Conservation (phyloP, 2,329 filamentous ascomycete genomes). For the Didymella keratinophila region DNA sequence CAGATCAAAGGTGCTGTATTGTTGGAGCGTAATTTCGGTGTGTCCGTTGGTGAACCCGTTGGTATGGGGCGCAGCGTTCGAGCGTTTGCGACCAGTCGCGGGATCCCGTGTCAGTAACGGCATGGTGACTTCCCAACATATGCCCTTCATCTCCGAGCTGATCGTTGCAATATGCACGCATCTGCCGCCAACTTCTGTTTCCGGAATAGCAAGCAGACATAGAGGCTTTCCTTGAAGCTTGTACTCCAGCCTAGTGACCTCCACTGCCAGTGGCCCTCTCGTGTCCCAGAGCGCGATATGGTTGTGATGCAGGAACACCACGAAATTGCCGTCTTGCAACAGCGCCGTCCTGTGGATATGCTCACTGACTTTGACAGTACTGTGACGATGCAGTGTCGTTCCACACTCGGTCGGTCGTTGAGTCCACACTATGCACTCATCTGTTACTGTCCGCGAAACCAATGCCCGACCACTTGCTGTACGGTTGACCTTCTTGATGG, state of each 20-base stretch:
- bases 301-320: slow-evolving; percentile 79
- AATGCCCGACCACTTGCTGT: slow-evolving; percentile 82
- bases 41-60: slow-evolving; percentile 44
- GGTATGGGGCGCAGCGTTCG: slow-evolving; percentile 27
- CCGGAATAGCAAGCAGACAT: slow-evolving; percentile 79
- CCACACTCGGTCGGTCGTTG: slow-evolving; percentile 63
- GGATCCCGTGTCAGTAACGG: slow-evolving; percentile 55
- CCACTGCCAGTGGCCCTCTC: slow-evolving; percentile 63
- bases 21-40: slow-evolving; percentile 59
- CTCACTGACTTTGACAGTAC: slow-evolving; percentile 70
- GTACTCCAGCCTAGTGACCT: slow-evolving; percentile 68
- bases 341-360: slow-evolving; percentile 84
- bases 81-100: slow-evolving; percentile 39
- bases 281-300: slow-evolving; percentile 83
- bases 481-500: slow-evolving; percentile 85
- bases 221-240: slow-evolving; percentile 73
- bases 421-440: slow-evolving; percentile 85
- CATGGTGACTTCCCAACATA: slow-evolving; percentile 80
- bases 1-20: slow-evolving; percentile 77
- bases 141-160: slow-evolving; percentile 76
- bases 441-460: slow-evolving; percentile 79
- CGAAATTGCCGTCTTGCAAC: slow-evolving; percentile 77
- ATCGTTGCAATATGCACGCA: slow-evolving; percentile 78
- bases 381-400: slow-evolving; percentile 70
- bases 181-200: slow-evolving; percentile 62